Conservation (phyloP, 2,329 filamentous ascomycete species). For the Fusarium oligoseptatum region DNA sequence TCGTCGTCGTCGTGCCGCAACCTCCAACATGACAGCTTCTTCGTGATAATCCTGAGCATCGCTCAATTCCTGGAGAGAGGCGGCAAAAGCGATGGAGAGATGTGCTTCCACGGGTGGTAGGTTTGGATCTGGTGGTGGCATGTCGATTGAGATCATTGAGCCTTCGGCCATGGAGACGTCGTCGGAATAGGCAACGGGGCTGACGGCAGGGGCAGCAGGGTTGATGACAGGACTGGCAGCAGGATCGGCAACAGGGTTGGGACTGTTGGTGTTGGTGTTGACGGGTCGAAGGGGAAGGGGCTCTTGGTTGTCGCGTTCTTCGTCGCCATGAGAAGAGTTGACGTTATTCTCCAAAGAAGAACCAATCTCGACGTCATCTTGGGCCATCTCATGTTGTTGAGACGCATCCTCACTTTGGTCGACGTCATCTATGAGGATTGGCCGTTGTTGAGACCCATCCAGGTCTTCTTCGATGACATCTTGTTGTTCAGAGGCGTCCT, state of each 20-base stretch:
- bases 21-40: too few species aligned
- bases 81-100: too few species aligned
- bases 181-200: not conserved
- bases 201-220: too few species aligned
- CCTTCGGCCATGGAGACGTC: not conserved
- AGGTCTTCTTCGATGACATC: not conserved
- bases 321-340: not conserved
- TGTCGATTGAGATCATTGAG: not conserved
- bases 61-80: too few species aligned
- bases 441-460: not conserved
- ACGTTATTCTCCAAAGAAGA: not conserved
- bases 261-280: not conserved
- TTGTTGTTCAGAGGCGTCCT: not conserved
- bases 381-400: not conserved
- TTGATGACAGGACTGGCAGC: not conserved
- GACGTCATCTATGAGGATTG: not conserved
- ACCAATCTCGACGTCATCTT: not conserved
- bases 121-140: too few species aligned
- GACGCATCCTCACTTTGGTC: not conserved
- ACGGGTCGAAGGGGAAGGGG: not conserved
- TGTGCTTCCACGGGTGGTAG: too few species aligned
- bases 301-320: not conserved
- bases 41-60: too few species aligned
- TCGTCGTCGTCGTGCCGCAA: too few species aligned
- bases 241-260: not conserved